Evolutionary conservation across 2,329 filamentous ascomycete species (phyloP).

Genomic region (Trichoderma sp.): DNA sequence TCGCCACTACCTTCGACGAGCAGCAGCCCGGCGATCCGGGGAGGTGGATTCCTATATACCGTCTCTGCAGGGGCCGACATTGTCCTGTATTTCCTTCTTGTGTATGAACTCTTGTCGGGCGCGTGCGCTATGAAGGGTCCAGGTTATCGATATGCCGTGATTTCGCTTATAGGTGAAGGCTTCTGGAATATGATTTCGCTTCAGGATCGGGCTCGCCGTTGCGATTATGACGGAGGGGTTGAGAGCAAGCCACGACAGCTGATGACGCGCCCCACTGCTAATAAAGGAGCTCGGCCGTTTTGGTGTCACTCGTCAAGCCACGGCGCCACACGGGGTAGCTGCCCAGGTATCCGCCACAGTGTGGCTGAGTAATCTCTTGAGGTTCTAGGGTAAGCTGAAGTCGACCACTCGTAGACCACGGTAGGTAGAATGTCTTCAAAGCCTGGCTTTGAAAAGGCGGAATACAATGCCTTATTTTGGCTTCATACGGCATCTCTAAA

Average conservation of each 20-base stretch:
- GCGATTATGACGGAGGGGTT: constrained; percentile 36
- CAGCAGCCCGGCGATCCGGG: background rate
- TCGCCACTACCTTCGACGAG: constrained; percentile 19
- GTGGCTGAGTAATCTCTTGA: background rate
- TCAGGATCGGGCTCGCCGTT: constrained; percentile 21
- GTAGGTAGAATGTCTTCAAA: background rate
- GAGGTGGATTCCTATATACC: constrained; percentile 42
- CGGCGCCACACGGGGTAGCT: constrained; percentile 1
- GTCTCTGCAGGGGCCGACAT: constrained; percentile 50
- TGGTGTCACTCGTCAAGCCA: background rate
- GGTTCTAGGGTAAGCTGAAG: constrained; percentile 7
- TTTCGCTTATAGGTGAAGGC: constrained; percentile 27
- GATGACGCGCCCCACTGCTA: constrained; percentile 46
- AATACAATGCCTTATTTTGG: background rate
- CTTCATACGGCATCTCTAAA: background rate
- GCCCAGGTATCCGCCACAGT: background rate
- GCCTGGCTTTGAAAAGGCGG: background rate
- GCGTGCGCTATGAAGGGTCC: background rate
- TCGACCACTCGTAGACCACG: background rate
- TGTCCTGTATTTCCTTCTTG: constrained; percentile 24
- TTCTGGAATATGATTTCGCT: constrained; percentile 22
- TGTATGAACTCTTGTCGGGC: background rate
- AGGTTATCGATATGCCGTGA: constrained; percentile 22
- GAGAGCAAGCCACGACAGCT: constrained; percentile 38
- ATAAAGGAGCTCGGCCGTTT: constrained; percentile 21